Evolutionary conservation across 2,329 filamentous ascomycete genomes (phyloP).

Genomic region (Tolypocladium sp.): DNA sequence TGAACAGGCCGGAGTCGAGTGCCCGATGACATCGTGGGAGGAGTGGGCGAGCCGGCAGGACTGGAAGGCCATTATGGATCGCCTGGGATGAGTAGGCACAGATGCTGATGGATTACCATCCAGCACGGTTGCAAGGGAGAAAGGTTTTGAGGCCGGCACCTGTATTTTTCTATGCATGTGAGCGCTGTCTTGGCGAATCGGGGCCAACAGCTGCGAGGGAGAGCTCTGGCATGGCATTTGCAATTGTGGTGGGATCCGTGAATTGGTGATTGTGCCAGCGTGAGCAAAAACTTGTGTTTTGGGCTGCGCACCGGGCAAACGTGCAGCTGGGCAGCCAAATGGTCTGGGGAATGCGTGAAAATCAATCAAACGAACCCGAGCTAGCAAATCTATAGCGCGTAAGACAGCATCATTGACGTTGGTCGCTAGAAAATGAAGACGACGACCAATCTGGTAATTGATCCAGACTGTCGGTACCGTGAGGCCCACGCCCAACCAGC

Average conservation of each 20-base stretch:
- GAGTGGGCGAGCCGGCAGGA: slow-evolving; percentile 26
- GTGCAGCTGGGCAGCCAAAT: background rate
- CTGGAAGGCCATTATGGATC: slow-evolving; percentile 15
- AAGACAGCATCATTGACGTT: too few species aligned
- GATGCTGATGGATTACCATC: background rate
- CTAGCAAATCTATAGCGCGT: background rate
- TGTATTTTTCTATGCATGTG: background rate
- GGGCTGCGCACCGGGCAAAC: background rate
- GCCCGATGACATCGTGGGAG: slow-evolving; percentile 29
- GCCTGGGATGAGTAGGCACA: background rate
- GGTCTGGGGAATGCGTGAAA: background rate
- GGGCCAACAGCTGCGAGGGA: background rate
- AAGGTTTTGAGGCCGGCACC: background rate
- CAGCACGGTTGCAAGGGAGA: background rate
- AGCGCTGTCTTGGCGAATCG: background rate
- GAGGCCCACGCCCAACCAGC: background rate
- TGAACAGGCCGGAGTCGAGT: slow-evolving; percentile 31
- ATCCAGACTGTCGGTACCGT: background rate
- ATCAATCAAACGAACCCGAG: background rate
- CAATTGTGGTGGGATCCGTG: background rate
- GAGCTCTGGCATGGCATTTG: background rate
- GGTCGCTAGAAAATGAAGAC: background rate
- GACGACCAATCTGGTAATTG: background rate
- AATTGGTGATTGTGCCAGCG: background rate
- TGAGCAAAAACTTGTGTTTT: background rate